Evolutionary conservation across 306 rosid species (phyloP).

Genomic region (Rosa persica): DNA sequence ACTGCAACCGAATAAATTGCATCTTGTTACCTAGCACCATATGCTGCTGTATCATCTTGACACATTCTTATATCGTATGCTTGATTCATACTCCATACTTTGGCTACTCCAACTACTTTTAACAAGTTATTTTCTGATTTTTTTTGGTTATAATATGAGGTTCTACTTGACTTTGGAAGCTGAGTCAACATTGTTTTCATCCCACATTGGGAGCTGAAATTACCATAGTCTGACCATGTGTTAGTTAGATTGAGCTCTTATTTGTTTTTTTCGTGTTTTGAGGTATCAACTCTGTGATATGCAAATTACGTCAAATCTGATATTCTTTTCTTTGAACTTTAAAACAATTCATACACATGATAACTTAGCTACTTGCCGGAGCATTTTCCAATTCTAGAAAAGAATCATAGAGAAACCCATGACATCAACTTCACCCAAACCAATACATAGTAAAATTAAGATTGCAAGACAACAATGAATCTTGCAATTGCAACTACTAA

Average conservation of each 20-base stretch:
- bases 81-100: not conserved
- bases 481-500: conserved; percentile 20
- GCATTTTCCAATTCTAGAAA: conserved; percentile 31
- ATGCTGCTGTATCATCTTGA: not conserved
- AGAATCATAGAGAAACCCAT: conserved; percentile 10
- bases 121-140: not conserved
- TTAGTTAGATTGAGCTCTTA: not conserved
- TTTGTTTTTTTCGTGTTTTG: not conserved
- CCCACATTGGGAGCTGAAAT: conserved; percentile 13
- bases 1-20: not conserved
- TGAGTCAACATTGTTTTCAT: conserved; percentile 4
- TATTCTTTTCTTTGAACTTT: conserved; percentile 23
- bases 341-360: conserved; percentile 25
- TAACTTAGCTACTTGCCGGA: conserved; percentile 25
- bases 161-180: not conserved
- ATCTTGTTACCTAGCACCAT: not conserved
- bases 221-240: not conserved
- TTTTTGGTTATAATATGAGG: not conserved
- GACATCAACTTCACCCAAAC: conserved; percentile 21
- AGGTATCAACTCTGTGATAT: conserved; percentile 8
- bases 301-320: conserved; percentile 8
- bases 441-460: not conserved
- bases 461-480: conserved; percentile 22
- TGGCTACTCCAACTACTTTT: not conserved
- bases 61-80: not conserved